Percentiles rank a stretch among this genome's conserved stretches.
These are phyloP conservation scores for Saitozyma sp. DNA, from an alignment of 768 basidiomycete species.

Conservation along the genomic window DNA sequence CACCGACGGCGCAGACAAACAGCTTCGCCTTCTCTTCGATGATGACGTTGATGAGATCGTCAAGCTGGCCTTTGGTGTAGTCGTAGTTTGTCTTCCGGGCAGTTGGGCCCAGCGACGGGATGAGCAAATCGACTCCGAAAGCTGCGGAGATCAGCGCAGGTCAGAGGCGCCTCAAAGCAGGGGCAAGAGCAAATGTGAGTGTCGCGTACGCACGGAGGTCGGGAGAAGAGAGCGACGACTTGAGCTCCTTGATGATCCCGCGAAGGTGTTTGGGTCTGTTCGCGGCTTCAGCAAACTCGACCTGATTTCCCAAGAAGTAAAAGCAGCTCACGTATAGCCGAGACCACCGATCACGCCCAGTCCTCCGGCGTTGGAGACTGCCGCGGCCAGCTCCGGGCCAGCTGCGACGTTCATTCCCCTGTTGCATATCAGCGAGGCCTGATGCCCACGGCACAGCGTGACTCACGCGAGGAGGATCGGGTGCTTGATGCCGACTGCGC, in stretches of 20 bases:
- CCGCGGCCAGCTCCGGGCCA: slow-evolving; percentile 77
- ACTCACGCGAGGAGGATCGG: slow-evolving; percentile 78
- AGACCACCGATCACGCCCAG: slow-evolving; percentile 85
- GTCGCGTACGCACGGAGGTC: slow-evolving; percentile 37
- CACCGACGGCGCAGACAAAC: slow-evolving; percentile 81
- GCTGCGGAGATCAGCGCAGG: slow-evolving; percentile 58
- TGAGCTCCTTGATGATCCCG: slow-evolving; percentile 59
- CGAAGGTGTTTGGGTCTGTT: slow-evolving; percentile 54
- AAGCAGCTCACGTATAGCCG: slow-evolving; percentile 35
- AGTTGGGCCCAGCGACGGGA: slow-evolving; percentile 81
- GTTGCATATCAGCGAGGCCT: slow-evolving; percentile 35
- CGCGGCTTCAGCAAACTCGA: slow-evolving; percentile 63
- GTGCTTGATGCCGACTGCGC: slow-evolving; percentile 67
- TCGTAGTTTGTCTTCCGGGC: slow-evolving; percentile 85
- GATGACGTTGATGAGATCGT: slow-evolving; percentile 82
- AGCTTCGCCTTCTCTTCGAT: slow-evolving; percentile 84
- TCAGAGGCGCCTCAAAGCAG: neutral
- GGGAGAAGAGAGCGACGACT: slow-evolving; percentile 62
- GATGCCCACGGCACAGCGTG: slow-evolving; percentile 50
- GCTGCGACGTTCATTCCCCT: slow-evolving; percentile 79
- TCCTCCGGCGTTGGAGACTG: slow-evolving; percentile 91
- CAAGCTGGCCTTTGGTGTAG: slow-evolving; percentile 83
- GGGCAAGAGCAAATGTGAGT: neutral
- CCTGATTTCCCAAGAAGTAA: neutral
- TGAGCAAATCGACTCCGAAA: slow-evolving; percentile 86